A percentile compares a stretch with the other conserved stretches of the same genome.
phyloP scores from a whole-genome alignment of 495 filamentous ascomycete species.

The Astrothelium macrocarpum region DNA sequence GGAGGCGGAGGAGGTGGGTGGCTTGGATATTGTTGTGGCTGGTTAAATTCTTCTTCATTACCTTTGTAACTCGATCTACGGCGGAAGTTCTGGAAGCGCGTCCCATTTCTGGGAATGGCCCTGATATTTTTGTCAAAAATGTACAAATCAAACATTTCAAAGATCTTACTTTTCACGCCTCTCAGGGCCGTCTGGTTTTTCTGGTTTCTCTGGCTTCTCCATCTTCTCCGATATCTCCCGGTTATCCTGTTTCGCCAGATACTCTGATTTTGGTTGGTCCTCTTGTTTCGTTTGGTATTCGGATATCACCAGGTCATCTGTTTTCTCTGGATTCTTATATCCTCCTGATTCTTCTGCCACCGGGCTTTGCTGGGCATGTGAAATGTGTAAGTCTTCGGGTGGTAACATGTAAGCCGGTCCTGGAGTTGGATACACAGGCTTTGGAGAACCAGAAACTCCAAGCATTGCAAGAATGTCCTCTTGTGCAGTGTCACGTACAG shows the following conservation, averaged over 20 bases:
- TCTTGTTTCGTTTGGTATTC: background rate
- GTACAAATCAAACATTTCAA: background rate
- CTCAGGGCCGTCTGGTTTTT: background rate
- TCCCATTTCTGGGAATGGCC: background rate
- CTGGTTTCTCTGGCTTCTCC: background rate
- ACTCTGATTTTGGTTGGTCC: background rate
- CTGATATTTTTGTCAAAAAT: background rate
- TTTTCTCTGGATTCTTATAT: background rate
- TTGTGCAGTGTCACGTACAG: slow-evolving; percentile 22
- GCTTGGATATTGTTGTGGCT: slow-evolving; percentile 14
- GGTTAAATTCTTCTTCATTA: background rate
- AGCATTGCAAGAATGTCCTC: slow-evolving; percentile 31
- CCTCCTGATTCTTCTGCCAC: background rate
- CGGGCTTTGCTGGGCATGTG: background rate
- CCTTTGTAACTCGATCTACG: background rate
- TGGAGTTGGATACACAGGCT: slow-evolving; percentile 28
- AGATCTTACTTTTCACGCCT: background rate
- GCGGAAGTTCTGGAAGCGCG: background rate
- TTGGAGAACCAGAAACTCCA: slow-evolving; percentile 33
- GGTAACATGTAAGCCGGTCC: slow-evolving; percentile 18
- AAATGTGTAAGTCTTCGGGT: background rate
- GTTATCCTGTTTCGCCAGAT: background rate
- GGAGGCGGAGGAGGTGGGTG: slow-evolving; percentile 20
- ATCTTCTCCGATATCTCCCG: background rate
- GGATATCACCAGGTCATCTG: background rate